These are phyloP conservation scores for Triticum turgidum DNA, from an alignment of 176 grass and related monocot genomes.

Conservation along the genomic window DNA sequence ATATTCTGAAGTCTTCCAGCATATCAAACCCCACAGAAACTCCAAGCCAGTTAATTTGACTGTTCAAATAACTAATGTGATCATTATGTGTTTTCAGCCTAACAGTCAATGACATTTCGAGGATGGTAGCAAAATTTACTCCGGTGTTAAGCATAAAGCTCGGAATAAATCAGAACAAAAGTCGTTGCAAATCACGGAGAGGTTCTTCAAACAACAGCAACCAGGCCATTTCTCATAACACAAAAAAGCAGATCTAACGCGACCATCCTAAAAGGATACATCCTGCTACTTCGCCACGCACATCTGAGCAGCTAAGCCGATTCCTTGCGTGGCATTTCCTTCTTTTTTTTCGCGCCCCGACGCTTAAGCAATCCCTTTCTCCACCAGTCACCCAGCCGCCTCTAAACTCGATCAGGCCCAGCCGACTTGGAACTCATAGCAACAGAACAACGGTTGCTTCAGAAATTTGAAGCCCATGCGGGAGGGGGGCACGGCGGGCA, in stretches of 20 bases:
- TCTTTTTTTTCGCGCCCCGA: not conserved
- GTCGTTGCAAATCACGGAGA: not conserved
- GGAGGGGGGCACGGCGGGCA: too few species aligned
- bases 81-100: constrained; percentile 1
- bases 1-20: not conserved
- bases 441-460: too few species aligned
- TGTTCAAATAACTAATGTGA: not conserved
- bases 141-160: not conserved
- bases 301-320: not conserved
- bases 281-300: not conserved
- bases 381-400: constrained; percentile 21
- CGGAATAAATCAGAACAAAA: not conserved
- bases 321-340: constrained; percentile 33
- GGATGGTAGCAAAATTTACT: not conserved
- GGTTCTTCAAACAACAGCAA: not conserved
- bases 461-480: too few species aligned
- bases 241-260: constrained; percentile 30
- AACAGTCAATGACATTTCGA: constrained; percentile 17
- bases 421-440: not conserved
- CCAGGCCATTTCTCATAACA: not conserved
- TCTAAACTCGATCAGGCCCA: not conserved
- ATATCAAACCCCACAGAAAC: not conserved
- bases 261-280: not conserved
- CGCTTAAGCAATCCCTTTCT: constrained; percentile 30
- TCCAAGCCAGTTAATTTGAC: not conserved